A percentile compares a stretch with the other conserved stretches of the same genome.
phyloP scores from a whole-genome alignment of 2,329 filamentous ascomycete species.

The Metarhizium humberi region DNA sequence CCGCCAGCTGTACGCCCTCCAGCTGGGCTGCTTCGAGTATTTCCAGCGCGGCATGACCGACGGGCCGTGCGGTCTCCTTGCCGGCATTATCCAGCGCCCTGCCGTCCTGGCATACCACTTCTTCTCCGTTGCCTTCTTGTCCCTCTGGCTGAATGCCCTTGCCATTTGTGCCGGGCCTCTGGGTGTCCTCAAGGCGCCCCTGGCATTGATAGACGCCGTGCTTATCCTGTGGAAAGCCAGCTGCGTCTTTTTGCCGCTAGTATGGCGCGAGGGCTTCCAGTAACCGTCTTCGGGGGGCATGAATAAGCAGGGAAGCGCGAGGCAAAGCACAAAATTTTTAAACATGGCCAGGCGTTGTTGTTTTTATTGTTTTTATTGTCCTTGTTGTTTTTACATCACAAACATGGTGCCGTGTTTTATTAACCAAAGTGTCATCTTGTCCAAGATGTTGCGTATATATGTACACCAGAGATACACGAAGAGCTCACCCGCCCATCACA shows the following conservation, averaged over 20 bases:
- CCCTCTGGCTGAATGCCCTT: slow-evolving; percentile 58
- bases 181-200: slow-evolving; percentile 39
- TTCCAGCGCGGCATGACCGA: slow-evolving; percentile 70
- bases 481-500: no score
- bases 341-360: not conserved
- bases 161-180: slow-evolving; percentile 22
- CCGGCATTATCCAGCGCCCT: slow-evolving; percentile 70
- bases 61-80: slow-evolving; percentile 73
- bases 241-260: slow-evolving; percentile 73
- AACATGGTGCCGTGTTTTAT: not conserved
- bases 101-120: slow-evolving; percentile 82
- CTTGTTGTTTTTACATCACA: no score
- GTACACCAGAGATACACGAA: not conserved
- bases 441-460: not conserved
- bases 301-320: not conserved
- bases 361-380: not conserved
- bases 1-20: slow-evolving; percentile 66
- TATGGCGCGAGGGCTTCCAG: slow-evolving; percentile 53
- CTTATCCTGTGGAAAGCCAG: slow-evolving; percentile 73
- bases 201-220: slow-evolving; percentile 55
- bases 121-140: slow-evolving; percentile 83
- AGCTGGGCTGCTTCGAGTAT: slow-evolving; percentile 86
- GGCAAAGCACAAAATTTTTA: not conserved
- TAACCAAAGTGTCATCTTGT: not conserved
- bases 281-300: slow-evolving; percentile 7